Base-by-base conservation (phyloP, 805 yeast genomes). In the Starmerella apicola region DNA sequence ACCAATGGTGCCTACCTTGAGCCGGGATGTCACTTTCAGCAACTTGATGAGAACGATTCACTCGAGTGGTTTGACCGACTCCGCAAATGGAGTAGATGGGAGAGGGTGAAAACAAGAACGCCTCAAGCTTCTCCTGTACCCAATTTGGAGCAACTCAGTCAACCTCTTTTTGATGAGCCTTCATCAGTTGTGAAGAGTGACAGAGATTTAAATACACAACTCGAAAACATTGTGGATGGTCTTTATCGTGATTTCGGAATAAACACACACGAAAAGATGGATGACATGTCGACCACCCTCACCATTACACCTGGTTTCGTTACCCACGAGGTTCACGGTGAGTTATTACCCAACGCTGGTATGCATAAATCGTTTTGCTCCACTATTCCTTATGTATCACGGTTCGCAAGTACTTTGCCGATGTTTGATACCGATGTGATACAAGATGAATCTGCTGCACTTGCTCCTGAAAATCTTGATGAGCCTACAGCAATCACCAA, bases 291-390 rank as follows among this genome's bases (percentile, higher is more conserved):
- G 17, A 22, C 48, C 2, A 53, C 60, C 3, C 29, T 56, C 34
- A 53, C 60, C 1, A 55, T 58, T 10, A 54, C 61, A 2, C 50
- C 55, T 17, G 63, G 63, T 1, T 49, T 46, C 31, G 23, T 59
- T 1, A 44, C 58, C 29, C 60, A 58, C 34, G 41, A 44, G 3
- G 16, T 35, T 3, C 33, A 20, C 6, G 45, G 19, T 13, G 29
- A 38, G 17, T 7, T 22, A 1, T 32, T 41, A 3, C 53, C 51
- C 12, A 35, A 42, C 19, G 48, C 46, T 1, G 51, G 46, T 2
- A 40, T 42, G 36, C 36, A 26, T 5, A 45, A 44, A 25, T 39
- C 51, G 2, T 59, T 59, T 37, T 40, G 43, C 19, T 39, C 61
- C 4, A 52, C 55, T 36, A 49, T 57, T 10, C 62, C 63, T 0